Evolutionary conservation across 2,329 filamentous ascomycete genomes (phyloP).

Genomic region (Pezicula neosporulosa): DNA sequence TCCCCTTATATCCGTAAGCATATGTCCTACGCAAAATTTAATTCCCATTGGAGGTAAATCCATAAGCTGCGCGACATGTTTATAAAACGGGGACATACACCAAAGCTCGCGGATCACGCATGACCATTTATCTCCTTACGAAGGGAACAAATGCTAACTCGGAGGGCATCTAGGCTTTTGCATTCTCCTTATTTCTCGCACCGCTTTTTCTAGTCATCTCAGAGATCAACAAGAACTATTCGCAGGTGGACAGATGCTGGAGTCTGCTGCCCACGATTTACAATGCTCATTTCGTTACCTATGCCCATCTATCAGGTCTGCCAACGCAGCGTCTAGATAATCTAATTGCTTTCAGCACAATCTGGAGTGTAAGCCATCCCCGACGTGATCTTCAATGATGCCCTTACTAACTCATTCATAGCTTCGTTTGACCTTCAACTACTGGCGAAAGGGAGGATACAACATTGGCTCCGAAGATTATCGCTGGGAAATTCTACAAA

Average conservation of each 20-base stretch:
- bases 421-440: conserved; percentile 88
- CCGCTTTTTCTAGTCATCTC: conserved; percentile 70
- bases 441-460: conserved; percentile 94
- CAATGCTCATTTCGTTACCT: conserved; percentile 78
- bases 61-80: no score
- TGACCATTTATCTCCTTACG: no score
- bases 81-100: no score
- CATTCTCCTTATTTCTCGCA: conserved; percentile 67
- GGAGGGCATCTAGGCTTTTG: conserved; percentile 46
- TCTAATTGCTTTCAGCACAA: conserved; percentile 61
- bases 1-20: conserved; percentile 60
- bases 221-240: conserved; percentile 90
- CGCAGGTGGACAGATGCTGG: conserved; percentile 94
- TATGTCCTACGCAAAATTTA: no score
- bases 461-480: conserved; percentile 89
- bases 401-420: conserved; percentile 29
- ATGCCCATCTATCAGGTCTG: conserved; percentile 73
- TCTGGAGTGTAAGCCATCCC: conserved; percentile 68
- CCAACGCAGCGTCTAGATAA: conserved; percentile 69
- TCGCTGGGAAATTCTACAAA: conserved; percentile 77
- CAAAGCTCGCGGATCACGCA: no score
- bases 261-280: conserved; percentile 85
- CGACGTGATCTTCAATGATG: neutral
- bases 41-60: no score
- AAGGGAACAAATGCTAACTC: no score